Base-by-base conservation (phyloP, 352 stramenopile species). In the Peronospora farinosa region DNA sequence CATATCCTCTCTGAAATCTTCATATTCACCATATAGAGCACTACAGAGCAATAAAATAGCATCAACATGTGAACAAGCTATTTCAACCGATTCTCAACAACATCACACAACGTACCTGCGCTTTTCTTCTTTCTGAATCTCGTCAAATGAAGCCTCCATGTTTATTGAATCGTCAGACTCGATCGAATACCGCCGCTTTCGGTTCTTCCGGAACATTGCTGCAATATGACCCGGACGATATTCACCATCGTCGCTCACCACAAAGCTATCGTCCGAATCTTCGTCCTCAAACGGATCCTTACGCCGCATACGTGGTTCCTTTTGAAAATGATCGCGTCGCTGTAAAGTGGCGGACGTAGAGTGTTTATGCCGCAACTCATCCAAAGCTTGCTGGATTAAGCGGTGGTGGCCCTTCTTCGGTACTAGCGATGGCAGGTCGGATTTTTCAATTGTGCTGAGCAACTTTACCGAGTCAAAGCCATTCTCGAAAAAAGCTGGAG, bases 401-500 rank as follows among this genome's bases (percentile, higher is more conserved):
- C 83, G 80, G 54, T 89, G 80, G 57, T 94, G 83, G 7, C 83
- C 83, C 21, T 81, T 82, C 60, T 94, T 94, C 13, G 83, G 83
- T 5, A 94, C 73, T 41, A 94, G 60, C 2, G 56, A 62, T 11
- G 80, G 74, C 25, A 94, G 42, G 43, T 94, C 83, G 1, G 62
- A 62, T 19, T 84, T 68, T 51, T 87, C 78, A 21, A 94, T 84
- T 3, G 73, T 79, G 41, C 73, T 83, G 8, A 94, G 60, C 19
- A 92, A 60, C 57, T 94, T 89, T 48, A 94, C 83, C 43, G 80
- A 91, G 48, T 94, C 83, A 39, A 94, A 94, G 1, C 83, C 80
- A 44, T 94, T 92, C 40, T 92, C 83, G 35, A 94, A 91, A 52
- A 94, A 91, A 21, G 80, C 69, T 11, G 67, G 64, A n/a, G 71